Base-by-base conservation (phyloP, 208 protist species). In the Trypanosoma mega region DNA sequence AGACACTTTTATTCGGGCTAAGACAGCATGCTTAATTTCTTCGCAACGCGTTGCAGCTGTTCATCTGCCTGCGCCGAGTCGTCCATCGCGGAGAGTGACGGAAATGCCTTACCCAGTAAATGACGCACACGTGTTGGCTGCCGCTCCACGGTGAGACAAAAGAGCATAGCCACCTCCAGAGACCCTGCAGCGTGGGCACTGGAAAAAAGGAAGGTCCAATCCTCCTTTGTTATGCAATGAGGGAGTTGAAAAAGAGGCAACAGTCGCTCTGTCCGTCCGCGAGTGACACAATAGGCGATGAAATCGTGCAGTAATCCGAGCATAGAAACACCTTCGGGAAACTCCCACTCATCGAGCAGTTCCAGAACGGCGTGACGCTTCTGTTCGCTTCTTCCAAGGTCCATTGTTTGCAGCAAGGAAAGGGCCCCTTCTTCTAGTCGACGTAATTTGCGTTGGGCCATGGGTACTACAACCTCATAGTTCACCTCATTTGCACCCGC, bases 171-270 rank as follows among this genome's bases (percentile, higher is more conserved):
- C 33, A 57, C 18, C 27, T 65, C 47, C 2, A 53, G 30, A 20
- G 4, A 48, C 3, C n/a, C 27, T 14, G 7, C 2, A 12, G 47
- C 59, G 50, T 65, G 24, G 14, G 49, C 24, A 11, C 21, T 12
- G 20, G 31, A 11, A 26, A 65, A 55, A 8, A 65, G 50, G 29
- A 57, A 41, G 2, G 16, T 29, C 47, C 46, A 65, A 16, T 65
- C 39, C 1, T 20, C 27, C 7, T 55, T 31, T 3, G n/a, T 31
- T 26, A 3, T 27, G 31, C 26, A 16, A 29, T 30, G 6, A 21
- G 48, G 48, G 48, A 65, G 27, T 26, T 65, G 46, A 50, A 65
- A 55, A 9, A 63, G 41, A 18, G 41, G 37, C 34, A 63, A 21
- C 21, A 63, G 18, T 14, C 23, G 2, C 23, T 63, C 45, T 14